Conservation (phyloP, 768 basidiomycete genomes). For the Suillus decipiens region DNA sequence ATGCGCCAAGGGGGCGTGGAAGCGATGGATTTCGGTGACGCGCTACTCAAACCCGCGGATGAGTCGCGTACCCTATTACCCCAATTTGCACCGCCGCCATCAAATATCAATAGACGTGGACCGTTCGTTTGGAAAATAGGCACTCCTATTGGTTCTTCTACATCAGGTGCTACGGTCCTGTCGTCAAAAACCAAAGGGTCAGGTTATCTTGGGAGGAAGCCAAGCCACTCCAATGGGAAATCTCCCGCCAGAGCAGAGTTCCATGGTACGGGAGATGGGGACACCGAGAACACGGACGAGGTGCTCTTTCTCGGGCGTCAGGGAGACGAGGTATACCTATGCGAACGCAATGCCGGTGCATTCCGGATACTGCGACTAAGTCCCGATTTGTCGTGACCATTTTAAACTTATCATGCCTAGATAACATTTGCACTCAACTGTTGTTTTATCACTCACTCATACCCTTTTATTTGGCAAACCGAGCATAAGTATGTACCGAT, state of each 20-base stretch:
- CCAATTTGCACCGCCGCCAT: conserved; percentile 62
- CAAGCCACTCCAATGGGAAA: conserved; percentile 47
- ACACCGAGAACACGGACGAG: conserved; percentile 60
- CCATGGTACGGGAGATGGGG: conserved; percentile 46
- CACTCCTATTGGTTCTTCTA: conserved; percentile 54
- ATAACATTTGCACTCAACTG: conserved; percentile 1
- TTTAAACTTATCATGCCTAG: conserved; percentile 8
- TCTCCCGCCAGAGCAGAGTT: conserved; percentile 55
- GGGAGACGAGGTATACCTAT: conserved; percentile 77
- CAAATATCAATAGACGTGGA: conserved; percentile 64
- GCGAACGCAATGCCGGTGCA: conserved; percentile 70
- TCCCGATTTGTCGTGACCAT: conserved; percentile 35
- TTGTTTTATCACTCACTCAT: conserved; percentile 11
- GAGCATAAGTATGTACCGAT: conserved; percentile 24
- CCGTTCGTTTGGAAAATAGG: conserved; percentile 87
- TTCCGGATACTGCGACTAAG: conserved; percentile 77
- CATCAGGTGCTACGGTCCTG: conserved; percentile 40
- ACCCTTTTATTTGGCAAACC: conserved; percentile 23
- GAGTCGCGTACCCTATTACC: conserved; percentile 75
- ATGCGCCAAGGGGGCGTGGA: conserved; percentile 87
- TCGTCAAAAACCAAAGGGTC: conserved; percentile 41
- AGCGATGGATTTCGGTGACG: conserved; percentile 78
- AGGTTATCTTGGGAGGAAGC: conserved; percentile 49
- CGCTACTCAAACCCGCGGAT: conserved; percentile 77
- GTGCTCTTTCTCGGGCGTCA: conserved; percentile 81